Conservation (phyloP, 2,329 filamentous ascomycete species). For the Aspergillus terreus region DNA sequence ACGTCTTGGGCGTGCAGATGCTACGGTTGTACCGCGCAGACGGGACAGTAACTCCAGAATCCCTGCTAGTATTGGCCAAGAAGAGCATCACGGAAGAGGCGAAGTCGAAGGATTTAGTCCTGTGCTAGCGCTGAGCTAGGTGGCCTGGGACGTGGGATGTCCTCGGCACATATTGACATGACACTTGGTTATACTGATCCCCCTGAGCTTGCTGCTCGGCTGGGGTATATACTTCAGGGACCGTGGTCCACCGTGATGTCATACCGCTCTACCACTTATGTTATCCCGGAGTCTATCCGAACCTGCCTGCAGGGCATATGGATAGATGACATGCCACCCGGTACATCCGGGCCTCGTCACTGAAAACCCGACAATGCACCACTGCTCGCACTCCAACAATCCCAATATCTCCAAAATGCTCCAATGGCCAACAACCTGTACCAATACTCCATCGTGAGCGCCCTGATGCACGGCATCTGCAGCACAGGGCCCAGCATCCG, state of each 20-base stretch:
- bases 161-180: background rate
- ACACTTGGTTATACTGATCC: no score
- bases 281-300: no score
- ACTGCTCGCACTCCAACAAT: background rate
- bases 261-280: no score
- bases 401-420: background rate
- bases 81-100: background rate
- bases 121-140: background rate
- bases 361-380: background rate
- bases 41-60: background rate
- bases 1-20: background rate
- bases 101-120: background rate
- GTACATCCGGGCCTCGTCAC: no score
- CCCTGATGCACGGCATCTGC: constrained; percentile 43
- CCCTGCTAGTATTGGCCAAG: background rate
- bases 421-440: constrained; percentile 26
- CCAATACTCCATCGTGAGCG: constrained; percentile 43
- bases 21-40: background rate
- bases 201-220: no score
- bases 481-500: constrained; percentile 36
- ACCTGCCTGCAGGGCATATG: no score
- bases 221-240: no score
- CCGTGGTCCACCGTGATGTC: no score
- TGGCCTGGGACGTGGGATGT: background rate
- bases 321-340: no score